A percentile compares a stretch with the other conserved stretches of the same genome.
Conservation (phyloP, 768 basidiomycete genomes). For the Termitomyces sp. region DNA sequence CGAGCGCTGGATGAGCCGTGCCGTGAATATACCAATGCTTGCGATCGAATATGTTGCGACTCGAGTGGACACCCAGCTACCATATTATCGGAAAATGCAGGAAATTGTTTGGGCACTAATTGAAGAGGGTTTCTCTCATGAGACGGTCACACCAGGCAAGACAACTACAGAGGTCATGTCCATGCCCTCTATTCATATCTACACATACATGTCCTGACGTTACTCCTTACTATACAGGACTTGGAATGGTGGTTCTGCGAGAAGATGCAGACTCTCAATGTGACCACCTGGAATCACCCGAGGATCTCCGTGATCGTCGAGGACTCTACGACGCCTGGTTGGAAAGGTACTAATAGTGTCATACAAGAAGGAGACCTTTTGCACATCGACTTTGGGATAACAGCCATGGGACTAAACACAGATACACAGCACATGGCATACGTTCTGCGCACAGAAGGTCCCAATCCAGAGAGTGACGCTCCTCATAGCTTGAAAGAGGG, state of each 20-base stretch:
- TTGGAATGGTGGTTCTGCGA: conserved; percentile 52
- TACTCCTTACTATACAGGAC: conserved; percentile 27
- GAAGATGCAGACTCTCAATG: conserved; percentile 40
- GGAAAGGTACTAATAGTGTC: conserved; percentile 33
- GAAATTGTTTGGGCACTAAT: conserved; percentile 49
- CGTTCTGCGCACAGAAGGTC: conserved; percentile 33
- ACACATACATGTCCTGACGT: neutral
- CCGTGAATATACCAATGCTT: conserved; percentile 39
- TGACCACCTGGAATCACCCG: conserved; percentile 50
- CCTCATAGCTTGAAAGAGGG: conserved; percentile 41
- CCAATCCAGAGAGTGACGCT: conserved; percentile 32
- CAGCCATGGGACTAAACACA: conserved; percentile 49
- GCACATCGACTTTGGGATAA: conserved; percentile 52
- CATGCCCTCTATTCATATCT: neutral
- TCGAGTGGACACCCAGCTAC: conserved; percentile 35
- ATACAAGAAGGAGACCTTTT: conserved; percentile 46
- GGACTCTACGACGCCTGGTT: conserved; percentile 36
- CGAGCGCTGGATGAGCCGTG: conserved; percentile 33
- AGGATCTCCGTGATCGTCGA: conserved; percentile 40
- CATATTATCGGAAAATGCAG: conserved; percentile 40
- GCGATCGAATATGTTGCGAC: conserved; percentile 44
- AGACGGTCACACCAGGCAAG: conserved; percentile 33
- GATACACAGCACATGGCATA: conserved; percentile 56
- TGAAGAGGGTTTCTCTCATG: conserved; percentile 46
- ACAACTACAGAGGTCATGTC: conserved; percentile 37